A percentile compares a stretch with the other conserved stretches of the same genome.
Conservation (phyloP, 768 basidiomycete species). For the Macrocybe gigantea region DNA sequence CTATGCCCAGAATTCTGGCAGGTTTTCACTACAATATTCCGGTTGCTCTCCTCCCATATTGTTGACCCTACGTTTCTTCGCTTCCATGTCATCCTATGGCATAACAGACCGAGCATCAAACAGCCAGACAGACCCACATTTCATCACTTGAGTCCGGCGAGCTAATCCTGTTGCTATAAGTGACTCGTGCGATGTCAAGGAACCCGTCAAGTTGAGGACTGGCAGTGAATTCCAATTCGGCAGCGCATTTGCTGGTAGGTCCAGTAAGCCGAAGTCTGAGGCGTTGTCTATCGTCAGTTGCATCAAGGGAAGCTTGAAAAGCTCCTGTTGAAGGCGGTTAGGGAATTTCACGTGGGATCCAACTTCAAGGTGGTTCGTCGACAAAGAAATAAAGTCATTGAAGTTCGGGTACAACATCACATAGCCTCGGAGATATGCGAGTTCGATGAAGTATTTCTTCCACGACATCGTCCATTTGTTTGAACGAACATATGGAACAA, state of each 20-base stretch:
- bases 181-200: conserved; percentile 28
- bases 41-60: neutral
- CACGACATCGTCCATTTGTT: conserved; percentile 79
- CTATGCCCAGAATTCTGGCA: conserved; percentile 9
- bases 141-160: too few species aligned
- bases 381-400: conserved; percentile 61
- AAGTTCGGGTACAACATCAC: conserved; percentile 91
- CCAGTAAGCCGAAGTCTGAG: conserved; percentile 34
- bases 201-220: conserved; percentile 62
- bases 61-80: neutral
- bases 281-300: conserved; percentile 23
- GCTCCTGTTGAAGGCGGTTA: conserved; percentile 50
- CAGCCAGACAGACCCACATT: too few species aligned
- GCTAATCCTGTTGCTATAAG: conserved; percentile 10
- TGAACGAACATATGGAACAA: conserved; percentile 75
- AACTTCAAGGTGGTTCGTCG: conserved; percentile 87
- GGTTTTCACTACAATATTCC: conserved; percentile 2
- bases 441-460: conserved; percentile 89
- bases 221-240: conserved; percentile 54
- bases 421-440: conserved; percentile 76
- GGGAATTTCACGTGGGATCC: conserved; percentile 71
- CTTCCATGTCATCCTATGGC: too few species aligned
- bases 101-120: too few species aligned
- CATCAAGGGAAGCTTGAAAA: conserved; percentile 73
- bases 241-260: conserved; percentile 50